Evolutionary conservation across 2,329 filamentous ascomycete genomes (phyloP), one percentile per base, ranked within the genome.

Genomic region (Sarocladiaceae sp.): DNA sequence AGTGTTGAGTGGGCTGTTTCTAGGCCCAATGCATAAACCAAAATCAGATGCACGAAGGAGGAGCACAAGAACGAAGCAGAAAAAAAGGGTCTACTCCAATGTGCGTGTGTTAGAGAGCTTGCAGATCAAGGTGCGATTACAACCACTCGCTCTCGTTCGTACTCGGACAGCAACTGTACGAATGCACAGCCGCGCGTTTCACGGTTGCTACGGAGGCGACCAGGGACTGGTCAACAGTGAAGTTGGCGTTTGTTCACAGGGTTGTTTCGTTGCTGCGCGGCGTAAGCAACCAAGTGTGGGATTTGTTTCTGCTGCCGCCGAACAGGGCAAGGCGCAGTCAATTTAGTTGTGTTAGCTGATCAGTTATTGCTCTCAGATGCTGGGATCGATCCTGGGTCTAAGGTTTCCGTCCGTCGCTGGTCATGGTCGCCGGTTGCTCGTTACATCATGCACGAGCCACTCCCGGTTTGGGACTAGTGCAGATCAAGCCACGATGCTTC

Each of bases 381-480:
- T n/a, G n/a, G n/a, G n/a, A n/a, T n/a, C n/a, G n/a, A n/a, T n/a
- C n/a, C n/a, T n/a, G n/a, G n/a, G n/a, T n/a, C n/a, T n/a, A n/a
- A n/a, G n/a, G n/a, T n/a, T n/a, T n/a, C n/a, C n/a, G n/a, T n/a
- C n/a, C n/a, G 33, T 36, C 33, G 33, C 33, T 36, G 33, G 33
- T 36, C 33, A n/a, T n/a, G 6, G n/a, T n/a, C 18, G 37, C 37
- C 15, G 37, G 37, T 40, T 40, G 37, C 37, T 40, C 37, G 37
- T 40, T 23, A 40, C 37, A 40, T 40, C 37, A 40, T 23, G 37
- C 37, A 40, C 37, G 37, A 40, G 37, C 37, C 37, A 40, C 37
- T 7, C 37, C 37, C 17, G 37, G 7, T 20, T 40, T 22, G 18
- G 15, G 17, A 8, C 15, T 23, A 40, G 37, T 20, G 17, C 13